Evolutionary conservation across 371 early-diverging fungal genomes (phyloP), one percentile per base, ranked within the genome.

Genomic region (Mortierella sp.): DNA sequence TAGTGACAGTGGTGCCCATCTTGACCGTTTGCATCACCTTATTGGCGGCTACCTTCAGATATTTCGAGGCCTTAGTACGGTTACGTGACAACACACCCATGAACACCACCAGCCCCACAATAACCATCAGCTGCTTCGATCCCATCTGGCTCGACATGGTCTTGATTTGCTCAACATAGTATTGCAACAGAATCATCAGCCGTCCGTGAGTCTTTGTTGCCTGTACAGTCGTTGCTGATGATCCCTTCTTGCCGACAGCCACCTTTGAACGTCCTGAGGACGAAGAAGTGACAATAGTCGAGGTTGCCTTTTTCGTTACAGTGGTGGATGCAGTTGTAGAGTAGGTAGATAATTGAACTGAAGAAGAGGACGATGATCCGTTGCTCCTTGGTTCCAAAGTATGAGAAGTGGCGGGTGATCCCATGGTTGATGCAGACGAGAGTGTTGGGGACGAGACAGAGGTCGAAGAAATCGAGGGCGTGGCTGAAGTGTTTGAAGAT

Each of bases 1-100:
- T 81, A 7, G 84, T 84, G n/a, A 84, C 81, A 0, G 85, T 81
- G 14, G 85, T 84, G 26, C 85, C 85, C 85, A 84, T 84, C 70
- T 81, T 84, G 57, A 81, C 45, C 24, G 85, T 84, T 54, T 84
- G 85, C 79, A 81, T 79, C 77, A 84, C 75, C 42, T 84, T 84
- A 52, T 45, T 50, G 70, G 76, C 70, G 44, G 71, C 81, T 14
- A 76, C 65, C 72, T 72, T 75, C n/a, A 78, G 34, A 26, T 73
- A 72, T 16, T 34, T 63, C 13, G 81, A 81, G 21, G 74, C 85
- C 28, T 54, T 72, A 0, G 76, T 48, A 42, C 79, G 76, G 47
- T 84, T 84, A 44, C 81, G 72, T 21, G 85, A 75, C 16, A 84
- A 45, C 6, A 75, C 72, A 0, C 81, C 79, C 68, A 84, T 31